A percentile compares a stretch with the other conserved stretches of the same genome.
These are phyloP conservation scores for Dentipellis sp. DNA, from an alignment of 768 basidiomycete species.

Conservation along the genomic window DNA sequence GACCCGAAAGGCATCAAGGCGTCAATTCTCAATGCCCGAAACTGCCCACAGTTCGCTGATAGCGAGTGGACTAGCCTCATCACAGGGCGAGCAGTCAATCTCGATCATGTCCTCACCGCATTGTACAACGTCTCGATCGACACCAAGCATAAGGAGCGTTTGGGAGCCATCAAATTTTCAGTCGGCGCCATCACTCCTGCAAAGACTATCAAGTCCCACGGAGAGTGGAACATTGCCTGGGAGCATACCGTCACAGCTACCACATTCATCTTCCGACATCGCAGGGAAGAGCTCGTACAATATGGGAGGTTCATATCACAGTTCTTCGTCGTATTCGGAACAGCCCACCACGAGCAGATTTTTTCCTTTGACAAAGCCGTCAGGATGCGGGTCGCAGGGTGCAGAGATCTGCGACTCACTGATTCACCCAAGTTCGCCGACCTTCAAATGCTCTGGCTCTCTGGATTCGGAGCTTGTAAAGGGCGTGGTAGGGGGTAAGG, in stretches of 20 bases:
- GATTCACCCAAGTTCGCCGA: conserved; percentile 13
- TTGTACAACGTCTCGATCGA: background rate
- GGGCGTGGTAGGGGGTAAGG: too few relatives aligned
- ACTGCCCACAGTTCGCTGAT: background rate
- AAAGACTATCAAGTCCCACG: background rate
- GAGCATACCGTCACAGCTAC: conserved; percentile 8
- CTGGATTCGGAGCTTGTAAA: background rate
- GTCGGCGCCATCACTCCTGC: background rate
- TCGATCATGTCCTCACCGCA: background rate
- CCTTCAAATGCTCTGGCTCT: conserved; percentile 1
- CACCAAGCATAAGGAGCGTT: background rate
- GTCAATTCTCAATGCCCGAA: background rate
- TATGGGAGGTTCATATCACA: conserved; percentile 20
- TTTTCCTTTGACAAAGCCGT: conserved; percentile 25
- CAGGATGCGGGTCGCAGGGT: conserved; percentile 15
- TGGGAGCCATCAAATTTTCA: background rate
- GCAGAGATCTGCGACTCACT: conserved; percentile 13
- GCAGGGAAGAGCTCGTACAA: conserved; percentile 16
- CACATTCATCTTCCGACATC: conserved; percentile 20
- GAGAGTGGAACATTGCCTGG: conserved; percentile 21
- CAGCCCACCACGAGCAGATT: conserved; percentile 14
- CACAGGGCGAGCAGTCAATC: background rate
- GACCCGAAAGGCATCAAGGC: background rate
- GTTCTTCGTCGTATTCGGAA: conserved; percentile 14
- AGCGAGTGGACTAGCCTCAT: background rate